These are phyloP conservation scores for Colletotrichum graminicola DNA, from an alignment of 2,329 filamentous ascomycete genomes.

Conservation along the genomic window DNA sequence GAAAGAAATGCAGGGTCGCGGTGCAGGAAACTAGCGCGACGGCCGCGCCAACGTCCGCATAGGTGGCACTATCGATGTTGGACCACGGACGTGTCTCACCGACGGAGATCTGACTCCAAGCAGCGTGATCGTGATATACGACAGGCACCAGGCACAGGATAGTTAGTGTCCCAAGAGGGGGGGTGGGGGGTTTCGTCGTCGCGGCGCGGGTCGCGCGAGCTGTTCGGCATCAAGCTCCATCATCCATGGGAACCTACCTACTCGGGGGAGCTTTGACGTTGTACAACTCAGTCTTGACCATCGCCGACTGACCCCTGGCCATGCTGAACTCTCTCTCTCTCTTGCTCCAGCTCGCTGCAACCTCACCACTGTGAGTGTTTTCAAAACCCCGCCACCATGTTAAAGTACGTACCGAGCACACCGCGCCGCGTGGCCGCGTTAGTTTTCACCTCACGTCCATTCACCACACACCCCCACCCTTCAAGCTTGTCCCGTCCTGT, in stretches of 20 bases:
- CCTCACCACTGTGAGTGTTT: not conserved
- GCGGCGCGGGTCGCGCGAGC: not conserved
- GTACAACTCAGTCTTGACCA: not conserved
- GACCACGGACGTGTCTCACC: not conserved
- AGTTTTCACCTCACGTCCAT: no score
- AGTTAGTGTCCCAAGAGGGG: not conserved
- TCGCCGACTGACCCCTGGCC: not conserved
- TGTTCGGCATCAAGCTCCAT: not conserved
- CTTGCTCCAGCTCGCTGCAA: not conserved
- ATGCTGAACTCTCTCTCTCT: not conserved
- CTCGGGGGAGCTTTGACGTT: constrained; percentile 3
- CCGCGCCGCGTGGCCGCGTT: no score
- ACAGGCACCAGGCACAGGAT: not conserved
- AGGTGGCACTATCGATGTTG: not conserved
- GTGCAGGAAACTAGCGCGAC: not conserved
- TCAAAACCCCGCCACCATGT: no score
- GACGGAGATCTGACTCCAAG: not conserved
- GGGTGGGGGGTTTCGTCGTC: not conserved
- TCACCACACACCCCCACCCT: not conserved
- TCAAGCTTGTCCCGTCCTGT: constrained; percentile 6
- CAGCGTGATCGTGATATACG: not conserved
- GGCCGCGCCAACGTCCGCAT: no score
- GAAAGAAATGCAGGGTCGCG: not conserved
- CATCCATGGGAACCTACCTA: not conserved
- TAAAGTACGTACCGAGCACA: no score